phyloP scores from a whole-genome alignment of 768 basidiomycete species.

The Russula olivacea region DNA sequence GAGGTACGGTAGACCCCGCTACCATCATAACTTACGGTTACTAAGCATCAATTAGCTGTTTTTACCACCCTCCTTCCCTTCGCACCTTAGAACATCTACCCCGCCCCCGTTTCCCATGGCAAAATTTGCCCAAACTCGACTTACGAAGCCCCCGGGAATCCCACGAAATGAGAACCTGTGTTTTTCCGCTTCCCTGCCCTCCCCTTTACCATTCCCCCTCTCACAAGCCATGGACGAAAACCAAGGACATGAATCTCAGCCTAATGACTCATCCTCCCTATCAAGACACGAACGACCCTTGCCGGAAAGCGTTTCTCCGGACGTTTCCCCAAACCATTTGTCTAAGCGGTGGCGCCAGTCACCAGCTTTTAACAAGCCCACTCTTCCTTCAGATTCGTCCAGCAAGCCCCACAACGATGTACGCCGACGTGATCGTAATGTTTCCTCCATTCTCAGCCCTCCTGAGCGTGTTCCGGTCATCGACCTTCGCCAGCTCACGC shows the following conservation, averaged over 20 bases:
- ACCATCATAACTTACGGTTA: neutral
- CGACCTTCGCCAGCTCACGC: slow-evolving; percentile 39
- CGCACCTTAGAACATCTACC: slow-evolving; percentile 20
- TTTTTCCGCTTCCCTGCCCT: neutral
- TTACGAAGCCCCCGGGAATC: slow-evolving; percentile 18
- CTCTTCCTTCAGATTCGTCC: neutral
- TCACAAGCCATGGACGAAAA: slow-evolving; percentile 2
- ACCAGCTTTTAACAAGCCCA: neutral
- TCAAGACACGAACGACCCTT: neutral
- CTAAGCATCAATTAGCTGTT: slow-evolving; percentile 7
- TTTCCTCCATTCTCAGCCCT: slow-evolving; percentile 26
- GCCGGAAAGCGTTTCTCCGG: neutral
- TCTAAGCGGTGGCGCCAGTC: neutral
- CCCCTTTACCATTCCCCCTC: slow-evolving; percentile 19
- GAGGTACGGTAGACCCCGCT: slow-evolving; percentile 8
- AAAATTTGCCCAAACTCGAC: neutral
- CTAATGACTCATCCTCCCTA: neutral
- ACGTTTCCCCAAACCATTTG: neutral
- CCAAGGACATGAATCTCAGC: neutral
- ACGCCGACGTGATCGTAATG: slow-evolving; percentile 27
- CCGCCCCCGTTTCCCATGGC: neutral
- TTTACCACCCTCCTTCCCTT: slow-evolving; percentile 23
- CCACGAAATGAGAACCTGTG: neutral
- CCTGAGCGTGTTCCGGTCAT: slow-evolving; percentile 36
- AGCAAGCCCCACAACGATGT: neutral